Conservation (phyloP, 2,329 filamentous ascomycete species). For the Epichloe uncinata region DNA sequence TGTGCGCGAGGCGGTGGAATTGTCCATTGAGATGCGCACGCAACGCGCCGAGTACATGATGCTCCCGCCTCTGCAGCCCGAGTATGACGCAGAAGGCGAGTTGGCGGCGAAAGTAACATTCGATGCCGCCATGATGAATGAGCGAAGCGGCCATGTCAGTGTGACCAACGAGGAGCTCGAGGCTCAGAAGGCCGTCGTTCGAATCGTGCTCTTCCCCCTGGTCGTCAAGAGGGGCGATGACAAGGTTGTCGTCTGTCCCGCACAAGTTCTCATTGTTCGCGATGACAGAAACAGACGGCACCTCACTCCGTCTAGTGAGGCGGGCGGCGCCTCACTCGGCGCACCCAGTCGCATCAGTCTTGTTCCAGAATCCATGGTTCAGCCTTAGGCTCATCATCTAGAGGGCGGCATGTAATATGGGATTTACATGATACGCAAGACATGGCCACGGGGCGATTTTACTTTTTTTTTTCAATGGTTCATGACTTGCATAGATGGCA, state of each 20-base stretch:
- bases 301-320: conserved; percentile 37
- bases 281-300: conserved; percentile 27
- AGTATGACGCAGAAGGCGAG: conserved; percentile 89
- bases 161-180: conserved; percentile 67
- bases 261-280: conserved; percentile 73
- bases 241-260: conserved; percentile 89
- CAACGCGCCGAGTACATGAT: conserved; percentile 97
- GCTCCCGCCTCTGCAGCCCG: conserved; percentile 86
- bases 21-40: conserved; percentile 94
- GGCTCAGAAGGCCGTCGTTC: conserved; percentile 60
- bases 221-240: conserved; percentile 95
- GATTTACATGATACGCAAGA: background rate
- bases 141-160: conserved; percentile 54
- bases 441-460: background rate
- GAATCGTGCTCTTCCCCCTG: conserved; percentile 81
- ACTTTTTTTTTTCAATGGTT: background rate
- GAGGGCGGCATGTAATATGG: conserved; percentile 20
- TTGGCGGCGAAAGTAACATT: conserved; percentile 78
- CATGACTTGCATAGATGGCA: background rate
- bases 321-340: conserved; percentile 31
- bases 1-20: conserved; percentile 73
- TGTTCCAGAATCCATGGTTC: conserved; percentile 20
- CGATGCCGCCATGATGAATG: conserved; percentile 90
- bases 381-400: conserved; percentile 20
- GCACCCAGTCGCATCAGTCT: conserved; percentile 26